Base-by-base conservation (phyloP, 2,329 filamentous ascomycete species). In the Coniochaeta pulveracea region DNA sequence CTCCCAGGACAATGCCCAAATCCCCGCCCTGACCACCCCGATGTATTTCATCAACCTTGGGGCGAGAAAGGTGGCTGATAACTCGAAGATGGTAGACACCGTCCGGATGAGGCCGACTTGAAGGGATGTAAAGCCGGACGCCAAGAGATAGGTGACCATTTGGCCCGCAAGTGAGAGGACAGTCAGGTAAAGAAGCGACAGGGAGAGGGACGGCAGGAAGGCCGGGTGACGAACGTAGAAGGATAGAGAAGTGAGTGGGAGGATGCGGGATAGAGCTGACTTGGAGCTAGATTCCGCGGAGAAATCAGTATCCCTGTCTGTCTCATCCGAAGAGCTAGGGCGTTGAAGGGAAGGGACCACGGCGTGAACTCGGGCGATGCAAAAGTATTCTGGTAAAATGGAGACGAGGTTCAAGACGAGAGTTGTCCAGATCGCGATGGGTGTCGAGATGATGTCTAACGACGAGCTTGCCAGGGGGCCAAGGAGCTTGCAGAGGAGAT, bases 1-100 rank as follows among this genome's bases (percentile, higher is more conserved):
- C 47, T 85, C 79, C 70, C 76, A 82, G 35, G 68, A 76, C 8
- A 79, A 48, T 40, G 73, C 75, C 82, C 82, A 86, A 3, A 85
- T 61, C 0, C 80, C 82, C 0, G 69, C 64, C n/a, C 82, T 60
- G 6, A 83, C 59, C 1, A 66, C 56, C 0, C 76, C 73, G 24
- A 79, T 66, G 24, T 52, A 55, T 3, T 43, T 44, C 61, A 75
- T 76, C 10, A 78, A 47, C 35, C 57, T 54, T 0, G 76, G 76
- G 0, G 67, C 72, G 1, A 67, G 47, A 62, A 70, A 77, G 0
- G 77, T 81, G 0, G 76, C 74, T 6, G 58, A 57, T 3, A 81
- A 52, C 47, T 81, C 77, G 32, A 74, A 63, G 3, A 63, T 36
- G 1, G 69, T 66, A 19, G 68, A 66, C 4, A 63, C 40, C 0